phyloP scores from a whole-genome alignment of 2,329 filamentous ascomycete genomes.

The Ceratocystis variospora region DNA sequence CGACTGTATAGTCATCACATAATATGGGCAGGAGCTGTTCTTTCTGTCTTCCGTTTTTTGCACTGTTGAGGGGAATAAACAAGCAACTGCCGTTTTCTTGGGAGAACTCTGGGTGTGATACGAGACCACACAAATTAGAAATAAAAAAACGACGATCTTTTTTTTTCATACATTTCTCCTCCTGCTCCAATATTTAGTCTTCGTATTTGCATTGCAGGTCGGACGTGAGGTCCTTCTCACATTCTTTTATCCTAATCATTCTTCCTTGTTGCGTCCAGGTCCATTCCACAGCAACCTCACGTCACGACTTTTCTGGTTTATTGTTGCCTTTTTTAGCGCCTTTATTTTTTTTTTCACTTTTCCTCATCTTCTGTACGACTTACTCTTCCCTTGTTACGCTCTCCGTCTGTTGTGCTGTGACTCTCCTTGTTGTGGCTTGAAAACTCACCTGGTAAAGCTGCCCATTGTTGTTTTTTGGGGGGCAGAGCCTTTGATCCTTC shows the following conservation, averaged over 20 bases:
- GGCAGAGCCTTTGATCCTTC: neutral
- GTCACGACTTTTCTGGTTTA: neutral
- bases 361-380: neutral
- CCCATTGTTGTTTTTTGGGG: neutral
- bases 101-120: slow-evolving; percentile 2
- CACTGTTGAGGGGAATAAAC: neutral
- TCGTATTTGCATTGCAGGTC: neutral
- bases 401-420: neutral
- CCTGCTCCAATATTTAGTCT: neutral
- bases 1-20: neutral
- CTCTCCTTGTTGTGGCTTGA: neutral
- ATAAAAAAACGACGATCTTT: slow-evolving; percentile 3
- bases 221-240: neutral
- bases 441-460: neutral
- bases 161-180: neutral
- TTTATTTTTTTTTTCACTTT: neutral
- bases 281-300: neutral
- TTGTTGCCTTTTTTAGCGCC: slow-evolving; percentile 1
- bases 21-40: neutral
- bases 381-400: neutral
- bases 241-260: neutral
- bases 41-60: neutral
- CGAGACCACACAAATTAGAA: neutral
- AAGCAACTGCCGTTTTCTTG: neutral
- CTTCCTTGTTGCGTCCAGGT: neutral